These are phyloP conservation scores for Phytophthora quininea DNA, from an alignment of 352 stramenopile genomes.

Conservation along the genomic window DNA sequence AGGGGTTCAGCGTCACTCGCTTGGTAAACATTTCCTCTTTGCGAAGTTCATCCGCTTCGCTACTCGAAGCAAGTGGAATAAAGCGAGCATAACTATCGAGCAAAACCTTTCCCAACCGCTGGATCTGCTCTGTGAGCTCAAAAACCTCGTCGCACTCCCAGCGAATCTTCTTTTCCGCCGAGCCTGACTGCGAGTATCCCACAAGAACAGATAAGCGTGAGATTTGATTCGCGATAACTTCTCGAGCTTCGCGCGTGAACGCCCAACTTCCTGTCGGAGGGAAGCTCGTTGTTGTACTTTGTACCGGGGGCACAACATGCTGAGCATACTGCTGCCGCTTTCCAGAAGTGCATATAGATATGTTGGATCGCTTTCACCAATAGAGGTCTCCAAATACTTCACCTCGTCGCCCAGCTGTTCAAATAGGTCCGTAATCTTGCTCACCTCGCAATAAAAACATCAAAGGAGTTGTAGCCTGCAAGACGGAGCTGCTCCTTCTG, in stretches of 20 bases:
- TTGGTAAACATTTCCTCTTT: slow-evolving; percentile 71
- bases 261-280: slow-evolving; percentile 59
- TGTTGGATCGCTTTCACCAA: slow-evolving; percentile 63
- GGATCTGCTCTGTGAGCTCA: slow-evolving; percentile 67
- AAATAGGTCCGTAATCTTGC: slow-evolving; percentile 78
- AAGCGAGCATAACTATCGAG: slow-evolving; percentile 65
- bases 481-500: slow-evolving; percentile 79
- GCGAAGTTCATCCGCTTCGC: slow-evolving; percentile 61
- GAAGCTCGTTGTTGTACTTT: slow-evolving; percentile 38
- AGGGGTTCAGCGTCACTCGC: slow-evolving; percentile 66
- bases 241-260: slow-evolving; percentile 63
- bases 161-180: slow-evolving; percentile 40
- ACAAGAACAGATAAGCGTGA: slow-evolving; percentile 54
- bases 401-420: slow-evolving; percentile 59
- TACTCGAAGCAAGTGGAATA: slow-evolving; percentile 39
- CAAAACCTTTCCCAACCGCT: slow-evolving; percentile 54
- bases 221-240: slow-evolving; percentile 71
- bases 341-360: slow-evolving; percentile 73
- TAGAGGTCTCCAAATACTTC: slow-evolving; percentile 51
- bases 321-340: slow-evolving; percentile 72
- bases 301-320: slow-evolving; percentile 54
- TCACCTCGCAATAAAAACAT: slow-evolving; percentile 91
- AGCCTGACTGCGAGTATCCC: slow-evolving; percentile 46
- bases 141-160: slow-evolving; percentile 68
- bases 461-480: slow-evolving; percentile 85